Evolutionary conservation across 345 rosid species (phyloP).

Genomic region (Diplotaxis tenuifolia): DNA sequence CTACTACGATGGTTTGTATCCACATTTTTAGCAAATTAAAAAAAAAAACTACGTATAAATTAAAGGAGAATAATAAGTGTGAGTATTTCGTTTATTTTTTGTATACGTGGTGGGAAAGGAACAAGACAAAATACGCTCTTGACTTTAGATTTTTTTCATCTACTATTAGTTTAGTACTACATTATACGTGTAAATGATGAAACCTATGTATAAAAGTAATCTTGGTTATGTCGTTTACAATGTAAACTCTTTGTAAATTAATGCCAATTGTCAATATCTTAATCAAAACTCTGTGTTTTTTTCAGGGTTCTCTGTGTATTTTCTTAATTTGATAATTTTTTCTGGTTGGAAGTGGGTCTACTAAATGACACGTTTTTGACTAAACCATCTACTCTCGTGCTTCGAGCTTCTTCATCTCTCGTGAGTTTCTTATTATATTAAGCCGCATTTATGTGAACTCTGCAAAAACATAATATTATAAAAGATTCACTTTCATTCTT

Average conservation of each 20-base stretch:
- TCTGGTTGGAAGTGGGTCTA: slow-evolving; percentile 32
- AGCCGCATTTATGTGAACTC: slow-evolving; percentile 12
- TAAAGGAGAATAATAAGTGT: background rate
- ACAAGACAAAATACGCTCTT: background rate
- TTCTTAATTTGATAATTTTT: no score
- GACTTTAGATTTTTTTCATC: background rate
- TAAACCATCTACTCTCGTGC: slow-evolving; percentile 38
- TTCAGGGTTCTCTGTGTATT: background rate
- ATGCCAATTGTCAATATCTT: slow-evolving; percentile 27
- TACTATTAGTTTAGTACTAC: background rate
- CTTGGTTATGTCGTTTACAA: slow-evolving; percentile 26
- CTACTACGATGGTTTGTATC: slow-evolving; percentile 8
- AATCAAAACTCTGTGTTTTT: background rate
- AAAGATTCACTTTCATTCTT: background rate
- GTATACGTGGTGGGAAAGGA: slow-evolving; percentile 1
- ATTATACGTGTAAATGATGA: slow-evolving; percentile 18
- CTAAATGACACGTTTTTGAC: slow-evolving; percentile 32
- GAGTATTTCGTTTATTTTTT: background rate
- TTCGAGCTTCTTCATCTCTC: slow-evolving; percentile 34
- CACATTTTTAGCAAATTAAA: background rate
- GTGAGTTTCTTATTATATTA: slow-evolving; percentile 24
- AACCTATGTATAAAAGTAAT: background rate
- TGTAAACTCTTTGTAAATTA: background rate
- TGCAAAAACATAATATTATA: background rate
- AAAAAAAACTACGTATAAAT: background rate